Evolutionary conservation across 2,329 filamentous ascomycete genomes (phyloP), one percentile per base, ranked within the genome.

Genomic region (Pseudogymnoascus sp.): DNA sequence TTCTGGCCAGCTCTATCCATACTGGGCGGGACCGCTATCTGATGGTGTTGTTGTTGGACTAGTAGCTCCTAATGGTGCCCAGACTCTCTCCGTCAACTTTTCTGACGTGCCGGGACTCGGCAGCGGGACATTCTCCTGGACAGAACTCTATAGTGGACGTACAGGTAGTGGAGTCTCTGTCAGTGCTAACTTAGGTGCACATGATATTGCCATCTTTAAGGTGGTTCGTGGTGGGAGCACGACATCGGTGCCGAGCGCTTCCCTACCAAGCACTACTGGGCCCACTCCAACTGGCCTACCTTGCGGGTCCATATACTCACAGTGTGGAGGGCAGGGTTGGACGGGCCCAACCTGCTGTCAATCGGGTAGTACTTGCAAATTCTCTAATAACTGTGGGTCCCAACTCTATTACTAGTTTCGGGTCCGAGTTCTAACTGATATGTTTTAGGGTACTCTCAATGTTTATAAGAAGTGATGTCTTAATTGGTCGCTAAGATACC

Each of bases 51-150:
- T 70, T 1, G 69, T 75, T 21, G 74, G 73, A 16, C 66, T 81
- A 3, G 69, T 70, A 0, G 75, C 78, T 0, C 66, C 76, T 12
- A 74, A 70, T 58, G 76, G 75, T 61, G 72, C 70, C 59, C 72
- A 75, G 11, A 73, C 75, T n/a, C 71, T 79, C 21, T 73, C 72
- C 0, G 78, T 80, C 66, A 76, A 77, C 63, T 79, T 81, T 65
- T 74, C 78, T 61, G 65, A 73, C 12, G 69, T 74, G 4, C 74
- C 72, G 11, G 78, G 78, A 6, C 66, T 73, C 3, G 73, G 74
- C 0, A 72, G 73, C 5, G 72, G 70, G 59, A 72, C 74, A 1
- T 79, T 75, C 65, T 71, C 70, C 16, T 79, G 78, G 78, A 70
- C 64, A 37, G 71, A 73, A 63, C 65, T 69, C 62, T 72, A 71